These are phyloP conservation scores for Colletotrichum sp. DNA, from an alignment of 2,329 filamentous ascomycete species.

Conservation along the genomic window DNA sequence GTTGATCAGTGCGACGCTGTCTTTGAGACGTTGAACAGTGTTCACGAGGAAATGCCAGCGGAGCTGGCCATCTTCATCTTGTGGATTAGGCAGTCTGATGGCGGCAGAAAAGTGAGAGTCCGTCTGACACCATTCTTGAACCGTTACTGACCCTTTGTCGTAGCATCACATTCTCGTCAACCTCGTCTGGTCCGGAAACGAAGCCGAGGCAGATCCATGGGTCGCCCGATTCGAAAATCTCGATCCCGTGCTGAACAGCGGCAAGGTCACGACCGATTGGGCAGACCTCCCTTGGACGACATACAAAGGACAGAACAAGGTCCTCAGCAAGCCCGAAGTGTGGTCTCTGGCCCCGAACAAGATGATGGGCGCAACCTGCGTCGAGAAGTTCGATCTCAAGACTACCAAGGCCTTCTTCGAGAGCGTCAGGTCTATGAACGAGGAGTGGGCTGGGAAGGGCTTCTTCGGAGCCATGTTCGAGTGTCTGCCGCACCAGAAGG, in stretches of 20 bases:
- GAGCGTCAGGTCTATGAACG: slow-evolving; percentile 6
- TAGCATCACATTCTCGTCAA: slow-evolving; percentile 13
- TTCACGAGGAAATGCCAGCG: slow-evolving; percentile 29
- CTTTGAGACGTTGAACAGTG: slow-evolving; percentile 37
- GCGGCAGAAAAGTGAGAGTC: slow-evolving; percentile 19
- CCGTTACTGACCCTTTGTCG: not conserved
- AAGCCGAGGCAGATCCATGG: not conserved
- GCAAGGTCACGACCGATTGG: not conserved
- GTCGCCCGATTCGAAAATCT: not conserved
- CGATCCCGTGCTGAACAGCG: not conserved
- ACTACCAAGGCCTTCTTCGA: not conserved
- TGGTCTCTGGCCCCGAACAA: slow-evolving; percentile 14
- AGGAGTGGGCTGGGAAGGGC: slow-evolving; percentile 12
- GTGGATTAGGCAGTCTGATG: slow-evolving; percentile 30
- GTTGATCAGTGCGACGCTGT: slow-evolving; percentile 32
- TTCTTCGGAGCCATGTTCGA: slow-evolving; percentile 14
- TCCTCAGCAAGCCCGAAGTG: slow-evolving; percentile 10
- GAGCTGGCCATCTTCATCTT: slow-evolving; percentile 34
- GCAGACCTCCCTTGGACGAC: slow-evolving; percentile 9
- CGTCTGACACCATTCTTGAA: slow-evolving; percentile 27
- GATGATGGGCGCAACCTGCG: slow-evolving; percentile 15
- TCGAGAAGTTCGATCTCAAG: slow-evolving; percentile 3
- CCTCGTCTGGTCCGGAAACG: slow-evolving; percentile 2
- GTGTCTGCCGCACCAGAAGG: slow-evolving; percentile 10
- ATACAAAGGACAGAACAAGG: slow-evolving; percentile 10